phyloP scores from a whole-genome alignment of 176 grass and related monocot species.

The Carex parvula region DNA sequence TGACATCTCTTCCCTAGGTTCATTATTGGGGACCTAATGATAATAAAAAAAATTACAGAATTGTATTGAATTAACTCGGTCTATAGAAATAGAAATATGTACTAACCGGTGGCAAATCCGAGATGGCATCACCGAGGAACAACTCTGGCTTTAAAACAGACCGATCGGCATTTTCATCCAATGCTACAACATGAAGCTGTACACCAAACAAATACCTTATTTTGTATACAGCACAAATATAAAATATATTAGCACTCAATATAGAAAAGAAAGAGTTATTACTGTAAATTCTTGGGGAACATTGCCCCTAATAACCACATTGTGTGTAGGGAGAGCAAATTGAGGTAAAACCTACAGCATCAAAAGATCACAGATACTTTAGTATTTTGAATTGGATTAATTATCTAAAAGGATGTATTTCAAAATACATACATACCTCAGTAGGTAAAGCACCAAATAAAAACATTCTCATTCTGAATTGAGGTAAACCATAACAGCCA shows the following conservation, averaged over 20 bases:
- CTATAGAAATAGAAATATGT: background rate
- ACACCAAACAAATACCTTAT: slow-evolving; percentile 15
- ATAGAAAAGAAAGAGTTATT: background rate
- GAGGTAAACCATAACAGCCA: slow-evolving; percentile 77
- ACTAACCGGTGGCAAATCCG: slow-evolving; percentile 68
- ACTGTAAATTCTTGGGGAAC: slow-evolving; percentile 71
- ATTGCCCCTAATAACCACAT: slow-evolving; percentile 59
- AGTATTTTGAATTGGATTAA: background rate
- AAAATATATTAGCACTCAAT: background rate
- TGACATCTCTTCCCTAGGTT: slow-evolving; percentile 47
- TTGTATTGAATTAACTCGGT: background rate
- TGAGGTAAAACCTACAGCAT: slow-evolving; percentile 52
- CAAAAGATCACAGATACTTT: background rate
- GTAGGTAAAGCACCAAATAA: slow-evolving; percentile 69
- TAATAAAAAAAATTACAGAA: slow-evolving; percentile 8
- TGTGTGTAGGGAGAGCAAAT: slow-evolving; percentile 75
- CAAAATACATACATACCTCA: slow-evolving; percentile 41
- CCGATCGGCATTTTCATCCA: slow-evolving; percentile 49
- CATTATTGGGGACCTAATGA: slow-evolving; percentile 59
- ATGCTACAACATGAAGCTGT: slow-evolving; percentile 78
- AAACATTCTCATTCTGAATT: slow-evolving; percentile 74
- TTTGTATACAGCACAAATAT: background rate
- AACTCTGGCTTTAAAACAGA: slow-evolving; percentile 46
- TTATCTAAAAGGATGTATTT: background rate
- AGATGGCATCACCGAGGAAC: slow-evolving; percentile 67